Percentiles rank a stretch among this genome's conserved stretches.
phyloP scores from a whole-genome alignment of 2,329 filamentous ascomycete genomes.

The Endocalyx cinctus region DNA sequence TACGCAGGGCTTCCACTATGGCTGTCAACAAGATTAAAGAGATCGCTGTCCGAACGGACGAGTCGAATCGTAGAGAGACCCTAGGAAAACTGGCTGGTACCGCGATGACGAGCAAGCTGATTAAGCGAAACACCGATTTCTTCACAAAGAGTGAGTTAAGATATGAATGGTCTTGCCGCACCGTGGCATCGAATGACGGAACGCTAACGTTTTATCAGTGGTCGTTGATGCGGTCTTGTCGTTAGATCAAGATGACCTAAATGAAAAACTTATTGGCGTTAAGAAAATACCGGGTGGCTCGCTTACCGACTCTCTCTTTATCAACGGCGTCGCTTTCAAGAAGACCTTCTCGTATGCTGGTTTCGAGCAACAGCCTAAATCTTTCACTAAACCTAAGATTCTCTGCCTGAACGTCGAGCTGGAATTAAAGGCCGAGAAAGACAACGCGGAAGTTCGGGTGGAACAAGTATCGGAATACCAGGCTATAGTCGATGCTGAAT shows the following conservation, averaged over 20 bases:
- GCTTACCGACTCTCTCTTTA: constrained; percentile 91
- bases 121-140: constrained; percentile 93
- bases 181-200: no score
- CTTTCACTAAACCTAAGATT: constrained; percentile 90
- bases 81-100: constrained; percentile 85
- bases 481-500: constrained; percentile 97
- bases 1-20: constrained; percentile 81
- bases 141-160: constrained; percentile 95
- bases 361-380: constrained; percentile 98
- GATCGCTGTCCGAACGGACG: constrained; percentile 81
- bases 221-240: constrained; percentile 95
- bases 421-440: constrained; percentile 97
- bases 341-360: constrained; percentile 99
- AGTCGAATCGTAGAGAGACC: constrained; percentile 81
- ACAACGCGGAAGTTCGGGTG: constrained; percentile 96
- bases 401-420: constrained; percentile 97
- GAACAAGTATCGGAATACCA: constrained; percentile 99
- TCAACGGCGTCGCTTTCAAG: constrained; percentile 98
- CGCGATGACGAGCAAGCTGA: constrained; percentile 99
- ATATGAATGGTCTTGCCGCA: no score
- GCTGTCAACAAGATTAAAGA: constrained; percentile 99
- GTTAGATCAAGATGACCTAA: constrained; percentile 92
- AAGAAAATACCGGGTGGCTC: constrained; percentile 98
- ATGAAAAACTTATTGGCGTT: constrained; percentile 95
- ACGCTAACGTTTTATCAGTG: constrained; percentile 54